Conservation (phyloP, 2,329 filamentous ascomycete genomes). For the Atkinsonella texensis region DNA sequence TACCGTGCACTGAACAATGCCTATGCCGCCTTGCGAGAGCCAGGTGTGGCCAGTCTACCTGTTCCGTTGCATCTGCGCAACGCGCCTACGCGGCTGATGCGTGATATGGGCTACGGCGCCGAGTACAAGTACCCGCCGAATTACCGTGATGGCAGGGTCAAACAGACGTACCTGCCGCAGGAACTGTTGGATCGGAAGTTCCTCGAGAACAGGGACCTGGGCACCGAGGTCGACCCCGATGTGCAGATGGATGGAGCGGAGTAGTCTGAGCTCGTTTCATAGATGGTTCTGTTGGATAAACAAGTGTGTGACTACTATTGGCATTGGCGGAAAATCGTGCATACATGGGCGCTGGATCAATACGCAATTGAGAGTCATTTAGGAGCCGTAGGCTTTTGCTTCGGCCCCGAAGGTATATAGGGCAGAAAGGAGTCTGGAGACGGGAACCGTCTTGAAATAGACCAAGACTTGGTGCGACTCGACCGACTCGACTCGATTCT, state of each 20-base stretch:
- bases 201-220: constrained; percentile 69
- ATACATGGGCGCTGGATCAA: not conserved
- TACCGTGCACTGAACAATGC: constrained; percentile 77
- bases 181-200: constrained; percentile 59
- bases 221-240: constrained; percentile 64
- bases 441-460: no score
- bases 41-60: constrained; percentile 67
- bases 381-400: no score
- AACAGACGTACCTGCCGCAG: constrained; percentile 83
- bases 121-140: constrained; percentile 97
- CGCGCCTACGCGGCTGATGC: constrained; percentile 85
- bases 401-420: no score
- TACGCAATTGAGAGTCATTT: no score
- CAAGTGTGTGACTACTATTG: not conserved
- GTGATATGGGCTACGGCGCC: constrained; percentile 77
- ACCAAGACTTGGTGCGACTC: no score
- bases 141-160: constrained; percentile 68
- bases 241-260: constrained; percentile 28
- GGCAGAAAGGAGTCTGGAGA: no score
- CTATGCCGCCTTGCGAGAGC: constrained; percentile 66
- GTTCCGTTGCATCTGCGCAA: constrained; percentile 84
- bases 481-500: no score
- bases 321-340: not conserved
- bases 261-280: not conserved
- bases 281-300: not conserved